Percentiles rank a stretch among this genome's conserved stretches.
Conservation (phyloP, 805 yeast species). For the Pachysolen tannophilus region DNA sequence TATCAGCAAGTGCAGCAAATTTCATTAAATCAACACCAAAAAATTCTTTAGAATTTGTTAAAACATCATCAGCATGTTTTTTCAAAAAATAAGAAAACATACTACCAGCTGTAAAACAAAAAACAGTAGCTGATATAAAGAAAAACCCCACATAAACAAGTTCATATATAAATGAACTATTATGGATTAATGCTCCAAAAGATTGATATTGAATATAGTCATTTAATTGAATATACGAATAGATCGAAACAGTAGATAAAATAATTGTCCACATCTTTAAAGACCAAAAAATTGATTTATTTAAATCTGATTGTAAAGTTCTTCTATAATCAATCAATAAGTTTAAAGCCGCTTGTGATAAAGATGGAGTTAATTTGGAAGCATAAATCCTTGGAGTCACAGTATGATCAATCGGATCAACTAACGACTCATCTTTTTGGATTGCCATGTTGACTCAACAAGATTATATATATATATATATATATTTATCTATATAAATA, state of each 20-base stretch:
- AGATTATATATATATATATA: no score
- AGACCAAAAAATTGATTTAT: slow-evolving; percentile 37
- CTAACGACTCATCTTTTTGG: slow-evolving; percentile 46
- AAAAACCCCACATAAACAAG: slow-evolving; percentile 5
- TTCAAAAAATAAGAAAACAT: slow-evolving; percentile 44
- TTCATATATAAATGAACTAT: slow-evolving; percentile 17
- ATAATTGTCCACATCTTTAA: slow-evolving; percentile 28
- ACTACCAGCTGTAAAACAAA: slow-evolving; percentile 30
- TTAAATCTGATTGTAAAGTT: slow-evolving; percentile 38
- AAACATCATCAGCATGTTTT: slow-evolving; percentile 27
- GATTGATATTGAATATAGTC: slow-evolving; percentile 7
- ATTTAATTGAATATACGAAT: slow-evolving; percentile 12
- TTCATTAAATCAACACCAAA: slow-evolving; percentile 47
- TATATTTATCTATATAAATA: no score
- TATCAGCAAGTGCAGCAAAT: slow-evolving; percentile 27
- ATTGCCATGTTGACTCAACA: no score
- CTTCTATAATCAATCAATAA: slow-evolving; percentile 56
- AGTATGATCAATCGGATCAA: slow-evolving; percentile 44
- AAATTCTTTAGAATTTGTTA: slow-evolving; percentile 24
- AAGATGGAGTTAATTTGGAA: slow-evolving; percentile 44
- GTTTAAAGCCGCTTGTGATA: slow-evolving; percentile 51
- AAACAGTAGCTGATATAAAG: slow-evolving; percentile 25
- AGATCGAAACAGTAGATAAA: slow-evolving; percentile 14
- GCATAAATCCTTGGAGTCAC: slow-evolving; percentile 46
- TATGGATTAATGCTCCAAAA: slow-evolving; percentile 9